Base-by-base conservation (phyloP, 2,329 filamentous ascomycete genomes). In the Monosporascus sp. region DNA sequence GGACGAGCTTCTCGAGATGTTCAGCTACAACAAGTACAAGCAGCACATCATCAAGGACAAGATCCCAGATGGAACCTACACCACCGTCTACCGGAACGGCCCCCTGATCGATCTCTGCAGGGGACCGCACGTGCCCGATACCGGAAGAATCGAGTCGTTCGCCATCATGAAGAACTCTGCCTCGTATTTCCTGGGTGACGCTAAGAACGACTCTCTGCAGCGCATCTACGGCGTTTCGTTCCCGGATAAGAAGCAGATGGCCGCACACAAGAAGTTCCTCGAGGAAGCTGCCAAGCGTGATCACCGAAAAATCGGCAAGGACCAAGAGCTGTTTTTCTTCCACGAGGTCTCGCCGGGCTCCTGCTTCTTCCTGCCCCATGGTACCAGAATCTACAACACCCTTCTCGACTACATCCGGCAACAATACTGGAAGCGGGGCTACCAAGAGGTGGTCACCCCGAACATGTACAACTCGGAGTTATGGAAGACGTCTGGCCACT, bases 221-320 rank as follows among this genome's bases (percentile, higher is more conserved):
- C 87, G 94, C 67, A 95, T 99, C 64, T 96, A 97, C 65, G 94
- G 94, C 72, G 88, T 99, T 54, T 95, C 91, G 6, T 99, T 84
- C 72, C 93, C 93, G 3, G 91, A 96, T 73, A 97, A 99, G 82
- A 96, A 96, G 76, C 82, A 85, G 65, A 89, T 99, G 75, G 85
- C 89, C 47, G 91, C 95, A 66, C 91, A 97, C 77, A 86, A 96
- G 75, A 91, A 93, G 67, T 95, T 96, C 74, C 81, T 99, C 31
- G 93, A 96, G 66, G 94, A 99, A 74, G 94, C 94, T n/a, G 93
- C 94, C 57, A 96, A 96, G 79, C 87, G 94, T 59, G 94, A 97
- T 67, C 94, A 99, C 70, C 82, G 93, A 60, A 90, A 89, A 74
- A 92, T 99, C 61, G 94, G 92, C 59, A 89, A 87, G 68, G 92